Conservation (phyloP, 352 stramenopile genomes). For the Globisporangium ultimum region DNA sequence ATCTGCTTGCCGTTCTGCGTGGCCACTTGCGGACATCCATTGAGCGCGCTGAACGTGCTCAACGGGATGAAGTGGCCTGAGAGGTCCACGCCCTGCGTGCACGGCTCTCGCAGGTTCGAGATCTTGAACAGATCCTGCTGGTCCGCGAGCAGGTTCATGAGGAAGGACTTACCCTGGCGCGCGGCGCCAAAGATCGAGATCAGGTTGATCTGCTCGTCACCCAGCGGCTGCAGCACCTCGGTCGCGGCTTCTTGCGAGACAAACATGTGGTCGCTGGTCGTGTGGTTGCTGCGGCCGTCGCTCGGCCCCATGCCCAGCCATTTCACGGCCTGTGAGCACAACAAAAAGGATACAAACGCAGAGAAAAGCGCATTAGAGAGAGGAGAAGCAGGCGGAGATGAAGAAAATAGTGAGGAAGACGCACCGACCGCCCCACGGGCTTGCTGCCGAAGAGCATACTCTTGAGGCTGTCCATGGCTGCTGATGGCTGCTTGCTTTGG, state of each 20-base stretch:
- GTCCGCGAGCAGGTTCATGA: conserved; percentile 86
- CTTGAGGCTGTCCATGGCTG: conserved; percentile 40
- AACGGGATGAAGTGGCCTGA: conserved; percentile 76
- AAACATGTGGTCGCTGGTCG: conserved; percentile 62
- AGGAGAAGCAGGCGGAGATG: background rate
- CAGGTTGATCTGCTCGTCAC: conserved; percentile 68
- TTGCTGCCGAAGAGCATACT: conserved; percentile 38
- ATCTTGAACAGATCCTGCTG: conserved; percentile 88
- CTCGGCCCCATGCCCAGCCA: conserved; percentile 70
- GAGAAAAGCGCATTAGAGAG: background rate
- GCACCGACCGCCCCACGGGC: conserved; percentile 16
- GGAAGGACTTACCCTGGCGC: conserved; percentile 81
- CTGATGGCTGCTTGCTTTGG: background rate
- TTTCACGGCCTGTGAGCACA: conserved; percentile 57
- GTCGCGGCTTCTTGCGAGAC: conserved; percentile 51
- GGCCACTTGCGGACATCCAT: conserved; percentile 44
- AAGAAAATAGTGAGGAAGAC: background rate
- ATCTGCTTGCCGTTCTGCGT: conserved; percentile 33
- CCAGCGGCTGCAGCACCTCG: conserved; percentile 61
- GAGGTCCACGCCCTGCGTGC: conserved; percentile 82
- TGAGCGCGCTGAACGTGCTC: conserved; percentile 62
- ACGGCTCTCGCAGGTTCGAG: conserved; percentile 82
- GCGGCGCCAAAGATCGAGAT: conserved; percentile 86
- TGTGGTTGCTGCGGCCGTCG: conserved; percentile 22
- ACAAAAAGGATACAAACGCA: background rate